These are phyloP conservation scores for Orychophragmus violaceus DNA, from an alignment of 345 rosid species.

Conservation along the genomic window DNA sequence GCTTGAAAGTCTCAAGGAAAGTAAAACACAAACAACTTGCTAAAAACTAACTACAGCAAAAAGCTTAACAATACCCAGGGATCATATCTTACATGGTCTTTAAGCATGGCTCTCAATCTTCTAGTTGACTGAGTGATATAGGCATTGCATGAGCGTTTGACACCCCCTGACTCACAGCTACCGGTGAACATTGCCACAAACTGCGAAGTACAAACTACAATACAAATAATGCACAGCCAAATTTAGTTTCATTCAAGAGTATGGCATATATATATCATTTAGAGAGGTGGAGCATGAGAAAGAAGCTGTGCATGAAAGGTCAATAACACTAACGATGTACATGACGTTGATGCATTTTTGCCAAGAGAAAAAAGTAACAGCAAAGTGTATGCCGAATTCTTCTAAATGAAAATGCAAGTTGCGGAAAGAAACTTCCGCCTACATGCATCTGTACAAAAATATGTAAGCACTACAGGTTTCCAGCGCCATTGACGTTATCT, in stretches of 20 bases:
- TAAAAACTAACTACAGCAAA: not conserved
- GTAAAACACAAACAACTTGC: not conserved
- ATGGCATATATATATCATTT: not conserved
- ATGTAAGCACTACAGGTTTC: constrained; percentile 3
- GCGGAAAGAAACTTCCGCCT: not conserved
- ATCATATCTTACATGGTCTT: constrained; percentile 69
- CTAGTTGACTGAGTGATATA: constrained; percentile 81
- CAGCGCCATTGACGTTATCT: not conserved
- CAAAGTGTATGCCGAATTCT: not conserved
- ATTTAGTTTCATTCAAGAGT: not conserved
- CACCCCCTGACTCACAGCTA: constrained; percentile 38
- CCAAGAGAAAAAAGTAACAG: not conserved
- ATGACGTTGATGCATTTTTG: not conserved
- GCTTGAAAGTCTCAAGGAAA: not conserved
- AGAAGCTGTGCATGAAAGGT: constrained; percentile 7
- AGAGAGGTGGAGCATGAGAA: constrained; percentile 2
- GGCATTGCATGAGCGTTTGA: constrained; percentile 51
- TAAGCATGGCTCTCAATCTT: constrained; percentile 68
- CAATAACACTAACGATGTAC: not conserved
- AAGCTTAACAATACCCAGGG: not conserved
- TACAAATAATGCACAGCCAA: constrained; percentile 1
- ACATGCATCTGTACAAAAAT: constrained; percentile 5
- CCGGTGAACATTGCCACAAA: constrained; percentile 83
- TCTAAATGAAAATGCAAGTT: not conserved
- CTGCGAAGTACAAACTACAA: constrained; percentile 76